A percentile compares a stretch with the other conserved stretches of the same genome.
Conservation (phyloP, 2,329 filamentous ascomycete species). For the Colletotrichum sp. region DNA sequence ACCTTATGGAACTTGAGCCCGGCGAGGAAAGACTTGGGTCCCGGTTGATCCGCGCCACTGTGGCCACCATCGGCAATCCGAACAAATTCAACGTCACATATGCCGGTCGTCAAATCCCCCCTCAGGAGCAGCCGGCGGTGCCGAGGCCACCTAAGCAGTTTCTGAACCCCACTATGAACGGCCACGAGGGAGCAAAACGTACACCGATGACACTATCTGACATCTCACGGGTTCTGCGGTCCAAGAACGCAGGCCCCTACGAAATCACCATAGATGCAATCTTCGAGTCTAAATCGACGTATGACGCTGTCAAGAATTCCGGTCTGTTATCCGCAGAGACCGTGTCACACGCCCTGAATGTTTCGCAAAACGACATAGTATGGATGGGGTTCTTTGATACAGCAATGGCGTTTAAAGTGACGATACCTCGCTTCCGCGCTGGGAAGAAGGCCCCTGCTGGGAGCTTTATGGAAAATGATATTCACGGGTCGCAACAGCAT, state of each 20-base stretch:
- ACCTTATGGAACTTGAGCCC: neutral
- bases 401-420: constrained; percentile 52
- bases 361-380: constrained; percentile 31
- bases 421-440: constrained; percentile 30
- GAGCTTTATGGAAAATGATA: constrained; percentile 7
- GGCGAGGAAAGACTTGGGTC: neutral
- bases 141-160: neutral
- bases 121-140: accelerated
- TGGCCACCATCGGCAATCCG: neutral
- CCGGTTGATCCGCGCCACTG: neutral
- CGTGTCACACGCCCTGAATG: constrained; percentile 34
- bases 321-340: constrained; percentile 38
- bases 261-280: constrained; percentile 43
- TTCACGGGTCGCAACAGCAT: constrained; percentile 12
- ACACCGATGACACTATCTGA: neutral
- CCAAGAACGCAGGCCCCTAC: neutral
- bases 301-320: constrained; percentile 37
- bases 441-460: neutral
- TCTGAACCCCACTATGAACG: accelerated
- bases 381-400: constrained; percentile 49
- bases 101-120: accelerated
- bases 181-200: neutral
- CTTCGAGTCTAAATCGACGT: constrained; percentile 41
- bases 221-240: neutral
- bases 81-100: neutral